These are phyloP conservation scores for Beta macrorhiza DNA, from an alignment of 179 eudicot genomes.

Conservation along the genomic window DNA sequence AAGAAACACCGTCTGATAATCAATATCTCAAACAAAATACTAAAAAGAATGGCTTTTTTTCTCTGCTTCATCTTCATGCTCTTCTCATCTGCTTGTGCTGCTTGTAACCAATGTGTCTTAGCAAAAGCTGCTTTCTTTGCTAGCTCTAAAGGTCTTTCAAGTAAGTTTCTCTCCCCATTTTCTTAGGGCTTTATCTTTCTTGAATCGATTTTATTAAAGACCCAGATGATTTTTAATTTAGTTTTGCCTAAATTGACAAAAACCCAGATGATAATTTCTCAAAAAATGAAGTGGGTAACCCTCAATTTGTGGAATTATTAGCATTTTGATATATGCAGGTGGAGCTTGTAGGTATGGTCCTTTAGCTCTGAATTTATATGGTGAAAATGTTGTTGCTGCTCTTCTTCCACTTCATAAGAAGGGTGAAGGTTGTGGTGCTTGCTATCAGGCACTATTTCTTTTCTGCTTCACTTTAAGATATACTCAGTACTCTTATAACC, in stretches of 20 bases:
- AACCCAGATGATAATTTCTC: conserved; percentile 24
- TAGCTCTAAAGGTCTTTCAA: conserved; percentile 13
- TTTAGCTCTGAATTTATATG: conserved; percentile 46
- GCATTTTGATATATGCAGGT: conserved; percentile 34
- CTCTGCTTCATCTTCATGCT: too few species aligned
- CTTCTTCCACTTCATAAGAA: conserved; percentile 45
- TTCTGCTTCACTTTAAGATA: background rate
- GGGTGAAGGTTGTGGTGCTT: conserved; percentile 86
- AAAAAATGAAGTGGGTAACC: conserved; percentile 24
- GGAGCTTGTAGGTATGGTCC: conserved; percentile 47
- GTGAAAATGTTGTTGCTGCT: conserved; percentile 72
- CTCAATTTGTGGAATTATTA: conserved; percentile 10
- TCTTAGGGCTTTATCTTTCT: background rate
- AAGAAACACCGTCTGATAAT: too few species aligned
- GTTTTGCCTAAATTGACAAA: background rate
- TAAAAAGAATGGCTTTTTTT: too few species aligned
- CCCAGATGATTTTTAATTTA: background rate
- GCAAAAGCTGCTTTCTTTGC: too few species aligned
- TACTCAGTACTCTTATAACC: background rate
- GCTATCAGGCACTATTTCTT: conserved; percentile 51
- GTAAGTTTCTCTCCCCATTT: conserved; percentile 35
- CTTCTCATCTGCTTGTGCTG: too few species aligned
- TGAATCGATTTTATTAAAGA: background rate
- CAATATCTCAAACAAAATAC: too few species aligned
- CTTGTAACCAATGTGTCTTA: too few species aligned